A percentile compares a stretch with the other conserved stretches of the same genome.
Evolutionary conservation across 768 basidiomycete genomes (phyloP).

Genomic region (Tylopilus sp.): DNA sequence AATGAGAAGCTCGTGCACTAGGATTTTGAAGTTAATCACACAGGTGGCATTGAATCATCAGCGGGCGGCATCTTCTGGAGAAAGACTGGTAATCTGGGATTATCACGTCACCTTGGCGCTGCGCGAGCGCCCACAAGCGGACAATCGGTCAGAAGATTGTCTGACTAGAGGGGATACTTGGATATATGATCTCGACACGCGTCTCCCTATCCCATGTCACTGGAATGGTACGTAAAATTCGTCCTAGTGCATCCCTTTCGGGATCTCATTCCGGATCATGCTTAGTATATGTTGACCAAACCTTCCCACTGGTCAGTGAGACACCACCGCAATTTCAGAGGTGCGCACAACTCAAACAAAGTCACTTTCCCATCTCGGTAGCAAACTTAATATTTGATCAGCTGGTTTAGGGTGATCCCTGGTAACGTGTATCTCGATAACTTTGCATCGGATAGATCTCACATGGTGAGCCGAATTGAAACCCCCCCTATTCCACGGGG

Average conservation of each 20-base stretch:
- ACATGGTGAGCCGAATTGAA: constrained; percentile 51
- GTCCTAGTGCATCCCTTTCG: constrained; percentile 1
- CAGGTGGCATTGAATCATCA: constrained; percentile 70
- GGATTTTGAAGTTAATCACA: constrained; percentile 6
- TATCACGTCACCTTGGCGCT: constrained; percentile 69
- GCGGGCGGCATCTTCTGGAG: constrained; percentile 36
- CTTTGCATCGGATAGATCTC: constrained; percentile 74
- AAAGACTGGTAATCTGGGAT: constrained; percentile 60
- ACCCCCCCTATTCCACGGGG: constrained; percentile 10
- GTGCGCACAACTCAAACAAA: constrained; percentile 29
- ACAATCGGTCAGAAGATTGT: background rate
- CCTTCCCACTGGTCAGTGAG: constrained; percentile 37
- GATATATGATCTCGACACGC: constrained; percentile 71
- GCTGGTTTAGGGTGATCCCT: constrained; percentile 60
- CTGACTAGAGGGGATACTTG: constrained; percentile 34
- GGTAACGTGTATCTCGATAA: constrained; percentile 47
- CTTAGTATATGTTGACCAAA: constrained; percentile 44
- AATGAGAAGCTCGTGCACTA: background rate
- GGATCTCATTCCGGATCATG: constrained; percentile 18
- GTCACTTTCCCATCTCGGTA: constrained; percentile 3
- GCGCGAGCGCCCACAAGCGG: constrained; percentile 27
- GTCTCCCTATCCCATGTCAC: constrained; percentile 47
- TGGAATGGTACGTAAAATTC: constrained; percentile 41
- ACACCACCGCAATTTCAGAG: constrained; percentile 41
- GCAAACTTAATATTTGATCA: constrained; percentile 25